Evolutionary conservation across 257 asterid genomes (phyloP).

Genomic region (Solanum verrucosum): DNA sequence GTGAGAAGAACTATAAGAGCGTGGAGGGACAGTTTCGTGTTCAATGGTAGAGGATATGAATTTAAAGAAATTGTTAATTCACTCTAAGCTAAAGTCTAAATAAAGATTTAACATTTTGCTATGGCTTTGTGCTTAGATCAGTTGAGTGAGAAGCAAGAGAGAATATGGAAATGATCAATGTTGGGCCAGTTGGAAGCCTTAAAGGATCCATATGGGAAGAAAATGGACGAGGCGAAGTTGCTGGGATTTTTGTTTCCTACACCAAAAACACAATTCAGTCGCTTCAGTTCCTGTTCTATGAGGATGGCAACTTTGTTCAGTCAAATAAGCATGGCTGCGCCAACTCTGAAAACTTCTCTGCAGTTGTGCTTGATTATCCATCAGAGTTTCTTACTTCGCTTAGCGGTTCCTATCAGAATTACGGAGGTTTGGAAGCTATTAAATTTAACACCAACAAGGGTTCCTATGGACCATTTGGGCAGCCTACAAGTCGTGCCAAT

Average conservation of each 20-base stretch:
- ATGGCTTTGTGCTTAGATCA: neutral
- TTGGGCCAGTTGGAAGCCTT: neutral
- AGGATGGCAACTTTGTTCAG: neutral
- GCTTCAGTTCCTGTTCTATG: neutral
- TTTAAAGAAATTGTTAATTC: neutral
- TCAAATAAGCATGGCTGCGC: neutral
- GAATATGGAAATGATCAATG: neutral
- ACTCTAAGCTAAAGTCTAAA: neutral
- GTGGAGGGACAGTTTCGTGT: neutral
- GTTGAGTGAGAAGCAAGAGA: neutral
- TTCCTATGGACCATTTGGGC: neutral
- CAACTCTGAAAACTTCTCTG: neutral
- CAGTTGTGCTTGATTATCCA: neutral
- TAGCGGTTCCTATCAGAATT: neutral
- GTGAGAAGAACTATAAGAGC: neutral
- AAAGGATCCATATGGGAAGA: neutral
- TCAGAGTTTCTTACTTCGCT: neutral
- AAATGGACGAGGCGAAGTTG: neutral
- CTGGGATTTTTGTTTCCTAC: neutral
- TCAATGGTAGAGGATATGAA: neutral
- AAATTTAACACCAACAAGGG: constrained; percentile 3
- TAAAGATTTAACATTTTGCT: neutral
- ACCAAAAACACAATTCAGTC: fast-evolving
- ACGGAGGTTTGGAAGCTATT: neutral
- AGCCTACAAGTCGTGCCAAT: neutral